Base-by-base conservation (phyloP, 1,139 yeast genomes). In the Saccharomyces hybrid region DNA sequence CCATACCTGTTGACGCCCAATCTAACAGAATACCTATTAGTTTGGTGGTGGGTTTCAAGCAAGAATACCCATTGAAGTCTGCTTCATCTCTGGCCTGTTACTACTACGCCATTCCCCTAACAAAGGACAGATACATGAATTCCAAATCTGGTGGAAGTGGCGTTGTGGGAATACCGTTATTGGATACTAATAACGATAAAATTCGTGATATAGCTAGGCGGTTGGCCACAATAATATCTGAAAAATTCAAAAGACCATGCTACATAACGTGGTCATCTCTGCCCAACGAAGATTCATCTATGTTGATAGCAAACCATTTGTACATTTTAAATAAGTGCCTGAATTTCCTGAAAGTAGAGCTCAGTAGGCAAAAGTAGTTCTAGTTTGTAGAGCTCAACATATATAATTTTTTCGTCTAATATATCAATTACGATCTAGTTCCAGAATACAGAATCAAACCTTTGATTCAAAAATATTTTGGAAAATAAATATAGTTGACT, bases 401-500 rank as follows among this genome's bases (percentile, higher is more conserved):
- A 27, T 27, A 27, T 27, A 27, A 27, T n/a, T n/a, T n/a, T 27
- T 27, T 27, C 29, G 29, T 27, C 29, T 27, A 27, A 27, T 27
- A 27, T 27, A 27, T 27, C 29, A 27, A 27, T 27, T 27, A 27
- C 29, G 29, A 27, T 27, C 29, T 11, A 19, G 7, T 11, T 38
- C 44, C 44, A 38, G 5, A 38, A 38, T 38, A 38, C 44, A 9
- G 44, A 53, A 55, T 52, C 59, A 60, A 60, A 54, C 59, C 63
- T 59, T 58, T 58, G 62, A 54, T 52, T 52, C 49, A 38, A 44
- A 48, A 55, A 56, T 16, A 55, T 48, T 57, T 57, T 61, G 62
- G 55, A 58, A 60, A 59, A 55, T 56, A 52, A 54, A 51, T 31
- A 29, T 55, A 51, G 46, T 14, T 38, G 81, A 88, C 97, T 88